Evolutionary conservation across 1,139 yeast genomes (phyloP).

Genomic region (Zygoascus sp.): DNA sequence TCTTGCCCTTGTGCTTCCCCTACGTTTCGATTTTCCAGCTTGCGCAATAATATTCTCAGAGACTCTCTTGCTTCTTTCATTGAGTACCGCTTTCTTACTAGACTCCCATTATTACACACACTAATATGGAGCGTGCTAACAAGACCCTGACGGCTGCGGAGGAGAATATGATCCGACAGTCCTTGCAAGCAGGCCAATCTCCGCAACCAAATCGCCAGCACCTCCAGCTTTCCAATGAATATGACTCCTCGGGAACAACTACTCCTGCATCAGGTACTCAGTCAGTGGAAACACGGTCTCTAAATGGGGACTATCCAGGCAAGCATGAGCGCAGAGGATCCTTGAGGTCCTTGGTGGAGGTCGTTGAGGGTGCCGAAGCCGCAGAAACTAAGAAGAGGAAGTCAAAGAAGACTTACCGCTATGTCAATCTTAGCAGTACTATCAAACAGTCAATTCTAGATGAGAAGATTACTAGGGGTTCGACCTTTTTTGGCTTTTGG

Average conservation of each 20-base stretch:
- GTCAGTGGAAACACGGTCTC: not conserved
- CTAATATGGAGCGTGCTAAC: constrained; percentile 5
- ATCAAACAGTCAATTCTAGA: constrained; percentile 26
- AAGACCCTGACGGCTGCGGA: not conserved
- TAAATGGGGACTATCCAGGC: not conserved
- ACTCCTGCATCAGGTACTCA: constrained; percentile 2
- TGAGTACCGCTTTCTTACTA: too few species aligned
- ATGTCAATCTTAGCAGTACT: constrained; percentile 19
- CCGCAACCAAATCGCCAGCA: not conserved
- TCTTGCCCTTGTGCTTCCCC: too few species aligned
- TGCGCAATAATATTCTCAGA: too few species aligned
- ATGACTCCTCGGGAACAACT: constrained; percentile 3
- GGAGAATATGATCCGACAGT: not conserved
- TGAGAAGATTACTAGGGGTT: constrained; percentile 25
- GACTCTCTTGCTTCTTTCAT: too few species aligned
- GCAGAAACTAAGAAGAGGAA: constrained; percentile 1
- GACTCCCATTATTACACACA: too few species aligned
- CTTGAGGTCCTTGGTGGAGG: not conserved
- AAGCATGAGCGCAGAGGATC: not conserved
- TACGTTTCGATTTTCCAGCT: too few species aligned
- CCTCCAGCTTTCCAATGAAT: constrained; percentile 3
- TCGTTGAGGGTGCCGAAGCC: not conserved
- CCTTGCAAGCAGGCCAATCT: not conserved
- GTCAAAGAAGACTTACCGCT: constrained; percentile 14
- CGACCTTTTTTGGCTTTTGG: constrained; percentile 37